Base-by-base conservation (phyloP, 2,329 filamentous ascomycete species). In the Orbilia quercus region DNA sequence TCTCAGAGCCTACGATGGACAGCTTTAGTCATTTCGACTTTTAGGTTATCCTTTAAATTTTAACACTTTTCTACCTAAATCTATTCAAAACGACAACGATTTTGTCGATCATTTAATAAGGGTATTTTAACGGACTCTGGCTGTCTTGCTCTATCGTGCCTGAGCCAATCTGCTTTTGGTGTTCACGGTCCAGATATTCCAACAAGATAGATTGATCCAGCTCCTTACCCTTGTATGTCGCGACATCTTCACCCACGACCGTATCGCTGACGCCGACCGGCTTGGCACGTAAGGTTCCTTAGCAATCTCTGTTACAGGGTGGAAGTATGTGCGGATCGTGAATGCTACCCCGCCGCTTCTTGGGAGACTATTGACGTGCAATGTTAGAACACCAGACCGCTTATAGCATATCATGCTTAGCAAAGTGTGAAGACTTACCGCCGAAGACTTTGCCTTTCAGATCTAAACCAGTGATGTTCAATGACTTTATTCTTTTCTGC, bases 21-120 rank as follows among this genome's bases (percentile, higher is more conserved):
- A 94, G 91, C 70, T 82, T 99, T 79, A 84, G 98, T 77, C 94
- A 98, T 83, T 98, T 98, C 85, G 94, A 94, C 0, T 95, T 98
- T 79, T 98, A 81, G 60, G 36, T 7, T 25, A 25, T 11, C 16
- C 31, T 36, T 36, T 14, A 22, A 16, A 45, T 23, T 31, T 25
- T 51, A 51, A 25, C 9, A 7, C 25, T 31, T n/a, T n/a, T n/a
- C n/a, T n/a, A n/a, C n/a, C n/a, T n/a, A n/a, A n/a, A n/a, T n/a
- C n/a, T n/a, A n/a, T n/a, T n/a, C n/a, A n/a, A n/a, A n/a, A n/a
- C n/a, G n/a, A n/a, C n/a, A n/a, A n/a, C n/a, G n/a, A n/a, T n/a
- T n/a, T n/a, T n/a, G n/a, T n/a, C n/a, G n/a, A n/a, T n/a, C n/a
- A n/a, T 20, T 14, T 54, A 72, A 23, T 54, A 72, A 11, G 59